Base-by-base conservation (phyloP, 805 yeast species). In the Pichia eremophila region DNA sequence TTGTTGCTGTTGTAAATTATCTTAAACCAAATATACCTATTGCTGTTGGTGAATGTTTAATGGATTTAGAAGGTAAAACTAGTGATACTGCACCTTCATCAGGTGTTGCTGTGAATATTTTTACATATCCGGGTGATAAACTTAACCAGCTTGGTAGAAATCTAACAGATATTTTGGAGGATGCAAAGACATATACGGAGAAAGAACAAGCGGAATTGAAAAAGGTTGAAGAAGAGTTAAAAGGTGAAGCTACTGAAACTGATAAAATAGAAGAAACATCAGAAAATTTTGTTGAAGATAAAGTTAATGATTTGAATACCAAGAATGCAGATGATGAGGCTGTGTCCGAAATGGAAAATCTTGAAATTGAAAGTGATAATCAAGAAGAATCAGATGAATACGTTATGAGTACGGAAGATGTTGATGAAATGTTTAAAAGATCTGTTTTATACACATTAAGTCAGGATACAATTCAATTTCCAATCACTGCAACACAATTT, bases 51-150 rank as follows among this genome's bases (percentile, higher is more conserved):
- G 60, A 72, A 11, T 78, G 85, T 51, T 54, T 65, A 38, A 49
- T 74, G 54, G 73, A 82, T 55, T 53, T 86, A 53, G 61, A 66
- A 3, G 62, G 65, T 2, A 64, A 69, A 43, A 63, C 66, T 39
- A 58, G 69, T 45, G 83, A 78, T 1, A 64, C 73, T n/a, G 89
- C 88, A 0, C 69, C 74, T 15, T 35, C 19, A 7, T 72, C 73
- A 15, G 99, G 98, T 12, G 78, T 84, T 31, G 96, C 93, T 0
- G 95, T 90, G 0, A 72, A 75, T 43, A 68, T 88, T 5, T 55
- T 79, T n/a, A 95, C 88, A 56, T 73, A 72, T 32, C 62, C 75
- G 17, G 83, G 77, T 4, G 99, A 91, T 60, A 77, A 74, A 46
- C 67, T 91, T 44, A 75, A 69, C 43, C 67, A 67, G 35, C 57